Evolutionary conservation across 805 yeast genomes (phyloP), one percentile per base, ranked within the genome.

Genomic region (Candida chilensis): DNA sequence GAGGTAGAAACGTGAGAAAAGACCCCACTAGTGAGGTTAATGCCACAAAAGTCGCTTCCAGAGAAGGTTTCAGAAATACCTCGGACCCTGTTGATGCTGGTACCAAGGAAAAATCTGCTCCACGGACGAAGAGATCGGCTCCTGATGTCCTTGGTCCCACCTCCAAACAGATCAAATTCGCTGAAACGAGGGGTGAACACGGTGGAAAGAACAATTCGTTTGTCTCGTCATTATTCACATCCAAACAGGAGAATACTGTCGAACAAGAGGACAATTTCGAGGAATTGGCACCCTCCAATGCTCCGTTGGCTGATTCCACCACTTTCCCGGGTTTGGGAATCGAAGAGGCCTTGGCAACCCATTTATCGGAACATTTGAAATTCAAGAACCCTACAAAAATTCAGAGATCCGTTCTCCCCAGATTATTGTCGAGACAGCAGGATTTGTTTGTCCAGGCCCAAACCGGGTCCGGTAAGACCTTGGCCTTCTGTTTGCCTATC

Each of bases 391-490:
- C 99, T 2, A 94, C 98, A 0, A 75, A 74, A 41, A 85, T 92
- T 40, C 99, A 92, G 55, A 69, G 85, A 39, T 57, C 80, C 5
- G 92, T 82, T 0, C 61, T 87, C 7, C 95, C 97, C 14, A 61
- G 64, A 30, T 50, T 76, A 17, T 41, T 71, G 5, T 48, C 60
- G 1, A 40, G 65, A 26, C 57, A 67, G 14, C 54, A 62, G 19
- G 98, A 92, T 54, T 58, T 87, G 33, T 82, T 92, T 41, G 82
- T 92, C 28, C 94, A 87, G 48, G 96, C 99, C 0, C 96, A 94
- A 55, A 92, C 99, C 0, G 99, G 99, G 31, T 88, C 97, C 0
- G 99, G 99, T 54, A 92, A 92, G 54, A 92, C 99, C 0, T 56
- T 92, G 33, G 78, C 97, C 0, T 94, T 83, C 50, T 60, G 80